Base-by-base conservation (phyloP, 1,284 basidiomycete genomes). In the Sanghuangporus sanghuang region DNA sequence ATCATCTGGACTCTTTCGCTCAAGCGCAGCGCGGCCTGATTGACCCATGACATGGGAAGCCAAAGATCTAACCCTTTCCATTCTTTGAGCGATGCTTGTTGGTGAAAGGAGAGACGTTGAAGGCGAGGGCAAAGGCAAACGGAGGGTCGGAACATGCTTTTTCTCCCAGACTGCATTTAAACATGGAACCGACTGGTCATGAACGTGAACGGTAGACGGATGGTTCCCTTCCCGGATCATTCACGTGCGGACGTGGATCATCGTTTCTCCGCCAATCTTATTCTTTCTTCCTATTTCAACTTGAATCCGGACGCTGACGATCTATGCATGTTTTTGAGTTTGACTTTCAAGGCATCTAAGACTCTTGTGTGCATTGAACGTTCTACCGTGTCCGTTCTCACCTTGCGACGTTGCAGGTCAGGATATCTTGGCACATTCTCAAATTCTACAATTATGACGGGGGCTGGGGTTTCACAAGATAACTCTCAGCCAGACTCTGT, bases 1-100 rank as follows among this genome's bases (percentile, higher is more conserved):
- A 79, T 92, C 90, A 67, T 90, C 83, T 3, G 84, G 82, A 58
- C 74, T 79, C 73, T 89, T 86, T 44, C 73, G 75, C 66, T 84
- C 77, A 54, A 90, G 75, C 16, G 79, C 77, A 38, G 77, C 74
- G 5, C 82, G 71, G 23, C 81, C 82, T 6, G 74, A 70, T 2
- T 80, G 68, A 1, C 76, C 72, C 21, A 77, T 71, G 61, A 89
- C 74, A 68, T 89, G 88, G 58, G 84, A 82, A 50, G 84, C 81
- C 48, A 90, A 76, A 71, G 89, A 85, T 70, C 81, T 84, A 62
- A 90, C 78, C 65, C 87, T 84, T 68, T 90, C 73, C 72, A 77
- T 76, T 60, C 4, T 39, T 44, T 55, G 16, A 48, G 23, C 9
- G 56, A n/a, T 36, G 57, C 18, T 81, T 57, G 39, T 81, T 57